These are phyloP conservation scores for Globisporangium perplexum DNA, from an alignment of 352 stramenopile species.

Conservation along the genomic window DNA sequence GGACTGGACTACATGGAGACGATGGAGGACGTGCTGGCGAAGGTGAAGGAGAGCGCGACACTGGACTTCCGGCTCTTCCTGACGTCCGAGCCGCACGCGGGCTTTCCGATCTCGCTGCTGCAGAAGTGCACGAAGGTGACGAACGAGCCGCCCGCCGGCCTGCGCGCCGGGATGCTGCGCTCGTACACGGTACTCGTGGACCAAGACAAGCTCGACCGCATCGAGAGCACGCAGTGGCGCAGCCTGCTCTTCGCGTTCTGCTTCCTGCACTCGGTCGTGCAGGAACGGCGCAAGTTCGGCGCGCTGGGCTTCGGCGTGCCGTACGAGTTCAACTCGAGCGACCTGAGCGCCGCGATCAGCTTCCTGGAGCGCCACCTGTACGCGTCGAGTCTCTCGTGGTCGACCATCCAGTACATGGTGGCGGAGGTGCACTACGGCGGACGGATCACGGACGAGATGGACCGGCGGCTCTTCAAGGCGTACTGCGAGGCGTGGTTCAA, in stretches of 20 bases:
- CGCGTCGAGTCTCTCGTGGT: constrained; percentile 51
- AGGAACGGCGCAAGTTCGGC: constrained; percentile 74
- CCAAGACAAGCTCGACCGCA: constrained; percentile 73
- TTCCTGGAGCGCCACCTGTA: constrained; percentile 77
- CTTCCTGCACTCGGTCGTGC: constrained; percentile 76
- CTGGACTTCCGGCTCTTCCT: constrained; percentile 72
- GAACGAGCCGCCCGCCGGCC: constrained; percentile 64
- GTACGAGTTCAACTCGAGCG: constrained; percentile 78
- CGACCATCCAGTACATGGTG: constrained; percentile 79
- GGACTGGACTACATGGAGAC: constrained; percentile 61
- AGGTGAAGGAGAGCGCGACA: constrained; percentile 26
- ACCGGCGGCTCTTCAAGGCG: constrained; percentile 63
- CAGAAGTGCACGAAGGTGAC: constrained; percentile 70
- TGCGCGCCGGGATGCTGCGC: constrained; percentile 64
- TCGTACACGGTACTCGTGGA: constrained; percentile 72
- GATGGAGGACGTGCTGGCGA: constrained; percentile 45
- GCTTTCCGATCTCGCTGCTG: constrained; percentile 64
- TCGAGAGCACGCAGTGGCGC: constrained; percentile 60
- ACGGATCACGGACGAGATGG: constrained; percentile 75
- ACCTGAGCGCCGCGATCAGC: constrained; percentile 54
- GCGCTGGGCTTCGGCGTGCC: constrained; percentile 61
- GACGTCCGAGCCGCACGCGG: constrained; percentile 53
- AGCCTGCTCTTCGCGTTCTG: constrained; percentile 63
- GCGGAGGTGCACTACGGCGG: constrained; percentile 80
- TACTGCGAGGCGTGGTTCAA: constrained; percentile 78